Evolutionary conservation across 1,284 basidiomycete genomes (phyloP).

Genomic region (Papiliotrema terrestris): DNA sequence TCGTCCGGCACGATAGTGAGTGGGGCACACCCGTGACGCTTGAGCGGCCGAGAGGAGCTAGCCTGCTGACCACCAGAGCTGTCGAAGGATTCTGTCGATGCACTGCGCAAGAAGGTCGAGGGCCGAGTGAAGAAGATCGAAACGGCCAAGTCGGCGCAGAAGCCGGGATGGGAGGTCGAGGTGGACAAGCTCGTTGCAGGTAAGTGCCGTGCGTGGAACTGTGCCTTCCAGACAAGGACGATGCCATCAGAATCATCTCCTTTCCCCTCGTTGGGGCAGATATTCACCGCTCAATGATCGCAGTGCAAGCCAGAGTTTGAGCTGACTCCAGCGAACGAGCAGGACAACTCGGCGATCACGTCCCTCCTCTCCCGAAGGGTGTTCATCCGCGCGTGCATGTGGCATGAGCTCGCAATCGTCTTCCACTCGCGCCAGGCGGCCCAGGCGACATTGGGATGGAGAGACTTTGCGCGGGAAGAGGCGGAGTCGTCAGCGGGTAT

Average conservation of each 20-base stretch:
- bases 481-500: slow-evolving; percentile 62
- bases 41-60: neutral
- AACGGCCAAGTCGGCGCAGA: slow-evolving; percentile 61
- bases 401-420: slow-evolving; percentile 84
- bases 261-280: too few relatives aligned
- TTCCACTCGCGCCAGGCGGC: slow-evolving; percentile 82
- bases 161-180: slow-evolving; percentile 77
- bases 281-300: too few relatives aligned
- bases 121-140: slow-evolving; percentile 70
- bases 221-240: too few relatives aligned
- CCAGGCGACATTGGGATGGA: slow-evolving; percentile 67
- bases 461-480: slow-evolving; percentile 69
- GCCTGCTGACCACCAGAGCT: slow-evolving; percentile 44
- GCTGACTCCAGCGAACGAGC: slow-evolving; percentile 48
- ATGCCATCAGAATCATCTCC: too few relatives aligned
- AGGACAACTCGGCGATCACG: slow-evolving; percentile 54
- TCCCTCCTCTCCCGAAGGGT: slow-evolving; percentile 67
- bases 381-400: slow-evolving; percentile 82
- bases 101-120: slow-evolving; percentile 78
- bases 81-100: slow-evolving; percentile 78
- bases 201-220: slow-evolving; percentile 20
- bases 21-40: neutral
- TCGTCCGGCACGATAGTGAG: slow-evolving; percentile 69
- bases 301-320: slow-evolving; percentile 3
- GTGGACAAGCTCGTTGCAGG: slow-evolving; percentile 61